Conservation (phyloP, 768 basidiomycete species). For the Calocybe gangraenosa region DNA sequence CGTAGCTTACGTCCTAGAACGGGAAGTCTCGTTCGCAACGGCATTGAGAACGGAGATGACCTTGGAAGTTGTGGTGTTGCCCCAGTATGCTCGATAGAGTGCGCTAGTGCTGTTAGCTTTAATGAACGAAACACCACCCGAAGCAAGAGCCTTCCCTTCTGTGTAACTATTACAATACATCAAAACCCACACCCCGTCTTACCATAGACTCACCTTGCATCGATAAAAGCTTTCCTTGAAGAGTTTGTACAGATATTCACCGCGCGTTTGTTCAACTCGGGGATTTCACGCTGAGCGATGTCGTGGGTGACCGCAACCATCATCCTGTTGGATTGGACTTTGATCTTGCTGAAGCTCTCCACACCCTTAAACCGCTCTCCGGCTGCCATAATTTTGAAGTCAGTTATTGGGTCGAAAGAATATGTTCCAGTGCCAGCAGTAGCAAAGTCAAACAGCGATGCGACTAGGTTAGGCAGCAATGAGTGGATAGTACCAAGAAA, state of each 20-base stretch:
- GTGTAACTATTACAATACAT: conserved; percentile 24
- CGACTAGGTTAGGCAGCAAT: conserved; percentile 22
- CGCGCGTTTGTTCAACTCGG: not conserved
- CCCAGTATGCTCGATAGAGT: conserved; percentile 38
- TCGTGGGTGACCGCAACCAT: not conserved
- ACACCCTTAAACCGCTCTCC: conserved; percentile 13
- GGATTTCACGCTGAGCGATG: not conserved
- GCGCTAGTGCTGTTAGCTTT: conserved; percentile 31
- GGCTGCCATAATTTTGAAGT: conserved; percentile 29
- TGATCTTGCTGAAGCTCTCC: conserved; percentile 22
- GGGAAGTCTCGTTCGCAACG: conserved; percentile 37
- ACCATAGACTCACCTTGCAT: conserved; percentile 26
- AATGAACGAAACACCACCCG: conserved; percentile 29
- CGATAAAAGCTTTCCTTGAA: conserved; percentile 20
- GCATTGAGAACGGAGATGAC: conserved; percentile 31
- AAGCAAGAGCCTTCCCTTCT: conserved; percentile 37
- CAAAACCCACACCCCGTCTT: not conserved
- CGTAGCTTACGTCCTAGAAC: conserved; percentile 30
- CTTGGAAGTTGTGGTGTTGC: conserved; percentile 30
- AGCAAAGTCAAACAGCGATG: conserved; percentile 38
- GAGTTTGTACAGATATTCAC: not conserved
- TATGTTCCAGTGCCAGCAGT: conserved; percentile 34
- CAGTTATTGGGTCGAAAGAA: conserved; percentile 34
- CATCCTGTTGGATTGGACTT: conserved; percentile 17
- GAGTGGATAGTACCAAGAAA: not conserved